Percentiles rank a stretch among this genome's conserved stretches.
Conservation (phyloP, 495 filamentous ascomycete genomes). For the Neurospora sp. region DNA sequence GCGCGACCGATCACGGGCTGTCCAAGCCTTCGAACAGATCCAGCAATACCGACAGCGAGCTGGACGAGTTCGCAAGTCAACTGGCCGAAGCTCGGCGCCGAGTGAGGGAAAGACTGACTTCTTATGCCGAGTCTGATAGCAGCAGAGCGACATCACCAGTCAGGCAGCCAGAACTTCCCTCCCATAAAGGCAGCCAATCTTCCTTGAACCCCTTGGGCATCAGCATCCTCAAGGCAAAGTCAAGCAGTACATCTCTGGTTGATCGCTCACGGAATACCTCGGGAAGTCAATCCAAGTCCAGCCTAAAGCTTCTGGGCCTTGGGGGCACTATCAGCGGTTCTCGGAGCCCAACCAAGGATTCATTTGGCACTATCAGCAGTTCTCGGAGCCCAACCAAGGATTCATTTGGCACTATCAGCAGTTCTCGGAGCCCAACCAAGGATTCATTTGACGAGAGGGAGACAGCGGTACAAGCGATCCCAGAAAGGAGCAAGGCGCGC, state of each 20-base stretch:
- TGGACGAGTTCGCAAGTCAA: slow-evolving; percentile 70
- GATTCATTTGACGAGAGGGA: slow-evolving; percentile 22
- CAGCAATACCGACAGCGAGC: slow-evolving; percentile 39
- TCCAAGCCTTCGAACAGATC: slow-evolving; percentile 17
- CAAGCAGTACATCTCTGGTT: slow-evolving; percentile 49
- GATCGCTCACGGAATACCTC: slow-evolving; percentile 30
- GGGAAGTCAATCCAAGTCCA: slow-evolving; percentile 41
- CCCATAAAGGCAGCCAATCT: slow-evolving; percentile 34
- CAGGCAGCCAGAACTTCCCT: slow-evolving; percentile 27
- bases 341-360: slow-evolving; percentile 31
- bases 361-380: slow-evolving; percentile 29
- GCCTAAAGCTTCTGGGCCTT: slow-evolving; percentile 63
- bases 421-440: slow-evolving; percentile 38
- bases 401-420: slow-evolving; percentile 33
- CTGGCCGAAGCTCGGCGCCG: slow-evolving; percentile 66
- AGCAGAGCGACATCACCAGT: slow-evolving; percentile 43
- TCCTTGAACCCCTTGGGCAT: slow-evolving; percentile 53
- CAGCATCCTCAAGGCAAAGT: slow-evolving; percentile 56
- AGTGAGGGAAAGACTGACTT: slow-evolving; percentile 73
- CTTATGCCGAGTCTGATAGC: slow-evolving; percentile 54
- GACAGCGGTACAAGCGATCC: slow-evolving; percentile 17
- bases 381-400: slow-evolving; percentile 38
- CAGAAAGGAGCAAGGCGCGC: slow-evolving; percentile 33
- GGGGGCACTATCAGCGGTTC: slow-evolving; percentile 43
- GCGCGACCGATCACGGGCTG: slow-evolving; percentile 17